Conservation (phyloP, 441 rosid genomes). For the Pelargonium cotyledonis region DNA sequence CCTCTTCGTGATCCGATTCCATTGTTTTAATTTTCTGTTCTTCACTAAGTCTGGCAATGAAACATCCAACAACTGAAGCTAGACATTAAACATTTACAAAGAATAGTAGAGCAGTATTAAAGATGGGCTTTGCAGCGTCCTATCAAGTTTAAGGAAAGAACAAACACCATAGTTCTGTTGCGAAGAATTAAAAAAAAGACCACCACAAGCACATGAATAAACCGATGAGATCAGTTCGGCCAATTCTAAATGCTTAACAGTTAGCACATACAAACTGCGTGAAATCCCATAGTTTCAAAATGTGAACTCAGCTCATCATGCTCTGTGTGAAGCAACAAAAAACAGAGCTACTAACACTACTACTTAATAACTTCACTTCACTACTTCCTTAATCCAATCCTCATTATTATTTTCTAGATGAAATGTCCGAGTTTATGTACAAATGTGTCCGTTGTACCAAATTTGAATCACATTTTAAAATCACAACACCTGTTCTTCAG, state of each 20-base stretch:
- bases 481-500: too few relatives aligned
- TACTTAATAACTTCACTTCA: neutral
- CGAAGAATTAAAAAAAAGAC: too few relatives aligned
- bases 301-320: neutral
- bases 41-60: neutral
- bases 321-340: too few relatives aligned
- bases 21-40: neutral
- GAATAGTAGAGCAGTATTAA: too few relatives aligned
- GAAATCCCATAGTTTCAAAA: neutral
- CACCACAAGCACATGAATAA: neutral
- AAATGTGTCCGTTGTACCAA: neutral
- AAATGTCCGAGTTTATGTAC: too few relatives aligned
- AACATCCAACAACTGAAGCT: neutral
- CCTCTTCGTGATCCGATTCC: neutral
- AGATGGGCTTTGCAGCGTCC: too few relatives aligned
- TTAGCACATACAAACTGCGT: neutral
- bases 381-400: neutral
- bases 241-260: neutral
- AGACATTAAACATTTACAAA: neutral
- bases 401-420: neutral
- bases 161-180: too few relatives aligned
- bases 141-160: too few relatives aligned
- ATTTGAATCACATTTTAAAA: neutral
- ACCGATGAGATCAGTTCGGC: neutral
- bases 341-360: neutral